A percentile compares a stretch with the other conserved stretches of the same genome.
Evolutionary conservation across 441 rosid species (phyloP).

Genomic region (Rhodomyrtus psidioides): DNA sequence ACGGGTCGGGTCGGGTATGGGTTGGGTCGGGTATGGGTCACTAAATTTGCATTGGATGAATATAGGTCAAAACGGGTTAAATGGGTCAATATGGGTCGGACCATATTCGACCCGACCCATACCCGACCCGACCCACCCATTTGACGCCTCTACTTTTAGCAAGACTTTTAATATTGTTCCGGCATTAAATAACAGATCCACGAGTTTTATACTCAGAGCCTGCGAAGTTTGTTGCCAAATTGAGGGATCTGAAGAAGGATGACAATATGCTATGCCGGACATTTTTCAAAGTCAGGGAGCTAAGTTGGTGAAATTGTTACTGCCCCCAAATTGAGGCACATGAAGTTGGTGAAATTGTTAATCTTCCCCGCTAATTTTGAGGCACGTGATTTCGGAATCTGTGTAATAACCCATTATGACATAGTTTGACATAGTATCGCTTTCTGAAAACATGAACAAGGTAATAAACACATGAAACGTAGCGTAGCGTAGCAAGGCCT

Average conservation of each 20-base stretch:
- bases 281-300: slow-evolving; percentile 96
- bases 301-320: slow-evolving; percentile 9
- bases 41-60: too few relatives aligned
- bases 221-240: slow-evolving; percentile 81
- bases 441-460: background rate
- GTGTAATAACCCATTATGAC: background rate
- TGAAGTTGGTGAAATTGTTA: too few relatives aligned
- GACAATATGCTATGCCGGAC: slow-evolving; percentile 70
- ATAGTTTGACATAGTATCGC: background rate
- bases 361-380: too few relatives aligned
- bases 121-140: too few relatives aligned
- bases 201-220: slow-evolving; percentile 91
- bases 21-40: too few relatives aligned
- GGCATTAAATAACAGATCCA: slow-evolving; percentile 39
- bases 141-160: too few relatives aligned
- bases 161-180: background rate
- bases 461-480: background rate
- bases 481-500: background rate
- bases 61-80: too few relatives aligned
- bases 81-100: too few relatives aligned
- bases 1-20: too few relatives aligned
- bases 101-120: too few relatives aligned
- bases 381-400: too few relatives aligned
- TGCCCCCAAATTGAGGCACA: too few relatives aligned
- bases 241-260: slow-evolving; percentile 78